A percentile compares a stretch with the other conserved stretches of the same genome.
These are phyloP conservation scores for Rhizomucor pusillus DNA, from an alignment of 371 early-diverging fungal genomes.

Conservation along the genomic window DNA sequence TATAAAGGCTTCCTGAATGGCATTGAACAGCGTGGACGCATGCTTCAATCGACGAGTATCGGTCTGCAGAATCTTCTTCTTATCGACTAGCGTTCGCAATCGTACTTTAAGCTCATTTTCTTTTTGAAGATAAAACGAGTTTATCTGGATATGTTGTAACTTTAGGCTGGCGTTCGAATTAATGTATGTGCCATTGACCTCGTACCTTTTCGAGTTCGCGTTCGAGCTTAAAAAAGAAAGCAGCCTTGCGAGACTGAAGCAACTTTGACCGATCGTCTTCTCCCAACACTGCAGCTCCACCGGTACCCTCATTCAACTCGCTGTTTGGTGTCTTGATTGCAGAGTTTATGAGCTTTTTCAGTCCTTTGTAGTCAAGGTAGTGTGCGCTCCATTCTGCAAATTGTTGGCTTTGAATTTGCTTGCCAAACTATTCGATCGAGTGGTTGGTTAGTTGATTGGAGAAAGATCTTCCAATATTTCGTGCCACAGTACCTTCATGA, in stretches of 20 bases:
- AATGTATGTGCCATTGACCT: not conserved
- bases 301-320: constrained; percentile 31
- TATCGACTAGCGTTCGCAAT: constrained; percentile 70
- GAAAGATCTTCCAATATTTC: not conserved
- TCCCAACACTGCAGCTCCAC: constrained; percentile 15
- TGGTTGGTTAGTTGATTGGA: not conserved
- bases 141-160: constrained; percentile 53
- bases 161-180: not conserved
- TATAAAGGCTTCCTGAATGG: constrained; percentile 83
- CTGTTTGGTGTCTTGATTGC: constrained; percentile 41
- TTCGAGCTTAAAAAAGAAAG: constrained; percentile 82
- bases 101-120: constrained; percentile 79
- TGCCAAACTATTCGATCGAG: constrained; percentile 78
- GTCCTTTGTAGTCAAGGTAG: constrained; percentile 91
- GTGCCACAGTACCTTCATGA: not conserved
- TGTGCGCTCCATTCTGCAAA: constrained; percentile 90
- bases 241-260: constrained; percentile 72
- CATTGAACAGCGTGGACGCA: constrained; percentile 57
- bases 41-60: constrained; percentile 53
- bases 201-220: constrained; percentile 79
- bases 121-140: constrained; percentile 79
- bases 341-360: constrained; percentile 93
- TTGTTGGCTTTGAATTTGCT: constrained; percentile 90
- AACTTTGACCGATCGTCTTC: constrained; percentile 57
- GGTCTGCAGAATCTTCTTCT: constrained; percentile 72